phyloP scores from a whole-genome alignment of 2,329 filamentous ascomycete genomes.

The Sporothrix phasma region DNA sequence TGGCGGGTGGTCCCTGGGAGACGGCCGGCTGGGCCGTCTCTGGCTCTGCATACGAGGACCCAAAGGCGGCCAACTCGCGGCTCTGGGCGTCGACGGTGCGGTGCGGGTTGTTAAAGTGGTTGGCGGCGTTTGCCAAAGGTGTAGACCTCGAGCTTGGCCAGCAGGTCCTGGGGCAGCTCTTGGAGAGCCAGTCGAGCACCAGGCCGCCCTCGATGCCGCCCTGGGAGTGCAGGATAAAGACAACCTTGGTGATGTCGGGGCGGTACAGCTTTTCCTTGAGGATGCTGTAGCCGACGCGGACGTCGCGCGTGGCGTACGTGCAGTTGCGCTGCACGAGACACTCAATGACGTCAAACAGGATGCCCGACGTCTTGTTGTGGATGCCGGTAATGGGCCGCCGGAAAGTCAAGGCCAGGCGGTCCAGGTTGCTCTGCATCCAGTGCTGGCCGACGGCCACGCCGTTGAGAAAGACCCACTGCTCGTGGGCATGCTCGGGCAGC shows the following conservation, averaged over 20 bases:
- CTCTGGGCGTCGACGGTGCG: conserved; percentile 38
- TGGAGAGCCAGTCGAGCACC: conserved; percentile 69
- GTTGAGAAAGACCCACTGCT: conserved; percentile 75
- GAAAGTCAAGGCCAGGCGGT: conserved; percentile 63
- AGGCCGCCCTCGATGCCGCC: conserved; percentile 65
- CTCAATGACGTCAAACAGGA: conserved; percentile 68
- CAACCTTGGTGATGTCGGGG: conserved; percentile 52
- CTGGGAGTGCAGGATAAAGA: conserved; percentile 68
- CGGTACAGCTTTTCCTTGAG: conserved; percentile 56
- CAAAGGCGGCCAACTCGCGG: conserved; percentile 14
- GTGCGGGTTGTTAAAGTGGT: conserved; percentile 72
- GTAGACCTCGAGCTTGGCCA: conserved; percentile 63
- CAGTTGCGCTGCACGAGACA: conserved; percentile 70
- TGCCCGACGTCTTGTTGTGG: conserved; percentile 64
- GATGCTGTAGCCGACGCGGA: conserved; percentile 50
- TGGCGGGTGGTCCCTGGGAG: too few species aligned
- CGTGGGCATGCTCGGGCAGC: conserved; percentile 43
- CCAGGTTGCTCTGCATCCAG: conserved; percentile 61
- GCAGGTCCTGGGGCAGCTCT: conserved; percentile 55
- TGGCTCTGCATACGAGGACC: neutral
- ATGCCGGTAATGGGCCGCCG: conserved; percentile 60
- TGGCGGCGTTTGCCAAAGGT: conserved; percentile 71
- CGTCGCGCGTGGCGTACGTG: conserved; percentile 58
- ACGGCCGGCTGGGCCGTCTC: neutral
- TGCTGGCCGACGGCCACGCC: conserved; percentile 57